A percentile compares a stretch with the other conserved stretches of the same genome.
These are phyloP conservation scores for Hemileccinum impolitum DNA, from an alignment of 768 basidiomycete species.

Conservation along the genomic window DNA sequence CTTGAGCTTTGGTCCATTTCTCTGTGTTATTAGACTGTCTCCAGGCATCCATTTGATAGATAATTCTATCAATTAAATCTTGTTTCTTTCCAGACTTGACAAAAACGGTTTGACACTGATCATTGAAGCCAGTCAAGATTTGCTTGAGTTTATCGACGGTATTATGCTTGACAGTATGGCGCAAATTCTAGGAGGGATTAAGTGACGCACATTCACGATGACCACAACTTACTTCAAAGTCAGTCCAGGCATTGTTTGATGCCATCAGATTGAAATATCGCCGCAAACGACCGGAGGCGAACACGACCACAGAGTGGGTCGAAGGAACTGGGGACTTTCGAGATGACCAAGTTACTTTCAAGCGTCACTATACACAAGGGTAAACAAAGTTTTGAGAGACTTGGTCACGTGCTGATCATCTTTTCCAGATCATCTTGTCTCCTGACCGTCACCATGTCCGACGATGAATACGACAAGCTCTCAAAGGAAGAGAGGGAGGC, in stretches of 20 bases:
- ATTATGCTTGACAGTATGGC: conserved; percentile 68
- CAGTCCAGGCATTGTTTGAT: conserved; percentile 57
- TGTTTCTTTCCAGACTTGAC: conserved; percentile 83
- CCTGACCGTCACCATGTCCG: conserved; percentile 31
- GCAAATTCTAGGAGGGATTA: conserved; percentile 50
- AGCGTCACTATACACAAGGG: conserved; percentile 30
- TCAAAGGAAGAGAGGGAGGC: conserved; percentile 71
- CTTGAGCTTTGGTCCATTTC: conserved; percentile 67
- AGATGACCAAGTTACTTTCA: conserved; percentile 15
- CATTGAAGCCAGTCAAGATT: conserved; percentile 74
- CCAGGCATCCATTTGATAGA: conserved; percentile 57
- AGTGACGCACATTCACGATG: conserved; percentile 12
- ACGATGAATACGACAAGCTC: conserved; percentile 71
- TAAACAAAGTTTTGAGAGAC: conserved; percentile 25
- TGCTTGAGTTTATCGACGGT: conserved; percentile 86
- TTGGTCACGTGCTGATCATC: conserved; percentile 29
- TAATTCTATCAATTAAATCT: conserved; percentile 79
- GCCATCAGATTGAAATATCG: conserved; percentile 46
- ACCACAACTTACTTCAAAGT: conserved; percentile 61
- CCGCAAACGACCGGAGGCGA: conserved; percentile 5
- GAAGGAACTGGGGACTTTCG: conserved; percentile 7
- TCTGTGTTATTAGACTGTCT: conserved; percentile 52
- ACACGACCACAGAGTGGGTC: conserved; percentile 13
- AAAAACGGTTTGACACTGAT: conserved; percentile 66
- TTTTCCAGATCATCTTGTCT: conserved; percentile 20